Evolutionary conservation across 108 stramenopile genomes (phyloP).

Genomic region (Nitzschia inconspicua): DNA sequence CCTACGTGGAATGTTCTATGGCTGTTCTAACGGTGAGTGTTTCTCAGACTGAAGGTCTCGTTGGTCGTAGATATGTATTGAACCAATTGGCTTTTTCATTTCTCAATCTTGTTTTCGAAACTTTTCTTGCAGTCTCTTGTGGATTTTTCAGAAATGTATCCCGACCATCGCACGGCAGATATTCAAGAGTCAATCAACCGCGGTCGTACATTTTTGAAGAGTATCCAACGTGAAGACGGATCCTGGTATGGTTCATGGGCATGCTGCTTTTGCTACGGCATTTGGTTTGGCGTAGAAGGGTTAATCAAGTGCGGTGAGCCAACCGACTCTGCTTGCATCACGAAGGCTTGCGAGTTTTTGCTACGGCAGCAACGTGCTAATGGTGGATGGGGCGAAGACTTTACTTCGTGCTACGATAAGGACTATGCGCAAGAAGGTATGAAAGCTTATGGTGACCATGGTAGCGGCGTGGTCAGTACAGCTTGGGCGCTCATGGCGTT

Average conservation of each 20-base stretch:
- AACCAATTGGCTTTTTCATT: too few relatives aligned
- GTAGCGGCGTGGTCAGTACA: conserved; percentile 96
- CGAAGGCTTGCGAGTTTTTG: conserved; percentile 28
- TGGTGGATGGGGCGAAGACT: conserved; percentile 99
- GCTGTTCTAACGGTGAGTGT: conserved; percentile 95
- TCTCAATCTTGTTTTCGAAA: too few relatives aligned
- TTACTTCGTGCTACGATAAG: conserved; percentile 96
- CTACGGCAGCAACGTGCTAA: conserved; percentile 60
- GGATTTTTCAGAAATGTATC: conserved; percentile 83
- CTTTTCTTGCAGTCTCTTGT: too few relatives aligned
- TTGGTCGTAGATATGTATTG: too few relatives aligned
- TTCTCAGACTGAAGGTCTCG: too few relatives aligned
- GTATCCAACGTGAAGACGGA: conserved; percentile 93
- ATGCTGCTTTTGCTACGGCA: conserved; percentile 90
- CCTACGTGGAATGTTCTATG: conserved; percentile 97
- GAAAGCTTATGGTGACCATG: conserved; percentile 84
- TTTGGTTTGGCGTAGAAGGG: conserved; percentile 97
- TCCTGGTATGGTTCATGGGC: conserved; percentile 97
- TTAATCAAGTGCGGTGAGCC: conserved; percentile 80
- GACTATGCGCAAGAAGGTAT: conserved; percentile 86
- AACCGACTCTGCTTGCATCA: conserved; percentile 46
- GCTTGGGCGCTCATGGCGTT: conserved; percentile 96
- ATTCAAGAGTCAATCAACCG: conserved; percentile 64
- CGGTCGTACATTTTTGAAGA: conserved; percentile 88
- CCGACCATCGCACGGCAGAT: conserved; percentile 76